Evolutionary conservation across 371 early-diverging fungal species (phyloP).

Genomic region (Thermomucor indicae-seudaticae): DNA sequence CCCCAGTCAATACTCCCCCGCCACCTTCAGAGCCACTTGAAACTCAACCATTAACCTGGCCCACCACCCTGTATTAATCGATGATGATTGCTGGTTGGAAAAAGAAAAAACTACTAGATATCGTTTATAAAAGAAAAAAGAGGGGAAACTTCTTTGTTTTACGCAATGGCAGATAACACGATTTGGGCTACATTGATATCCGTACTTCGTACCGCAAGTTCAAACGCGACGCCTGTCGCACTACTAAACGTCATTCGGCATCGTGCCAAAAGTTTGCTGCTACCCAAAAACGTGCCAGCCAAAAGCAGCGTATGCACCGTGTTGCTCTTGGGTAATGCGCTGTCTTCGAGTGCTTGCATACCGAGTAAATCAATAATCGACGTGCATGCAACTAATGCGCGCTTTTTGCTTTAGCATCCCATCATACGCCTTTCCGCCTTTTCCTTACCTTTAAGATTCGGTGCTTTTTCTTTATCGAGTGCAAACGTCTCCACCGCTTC

Average conservation of each 20-base stretch:
- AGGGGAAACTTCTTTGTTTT: too few species aligned
- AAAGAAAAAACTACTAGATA: too few species aligned
- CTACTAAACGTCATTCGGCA: conserved; percentile 87
- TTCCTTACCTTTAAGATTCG: conserved; percentile 56
- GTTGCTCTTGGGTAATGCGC: conserved; percentile 64
- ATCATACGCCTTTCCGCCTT: neutral
- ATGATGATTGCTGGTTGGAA: too few species aligned
- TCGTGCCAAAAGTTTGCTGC: conserved; percentile 67
- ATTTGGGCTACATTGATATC: conserved; percentile 65
- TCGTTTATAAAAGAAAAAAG: too few species aligned
- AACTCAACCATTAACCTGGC: too few species aligned
- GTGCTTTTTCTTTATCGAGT: conserved; percentile 64
- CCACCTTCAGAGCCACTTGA: too few species aligned
- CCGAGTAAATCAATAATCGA: conserved; percentile 75
- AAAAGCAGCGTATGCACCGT: conserved; percentile 84
- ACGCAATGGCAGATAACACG: conserved; percentile 73
- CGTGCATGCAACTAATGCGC: conserved; percentile 54
- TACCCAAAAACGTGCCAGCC: conserved; percentile 85
- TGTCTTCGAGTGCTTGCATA: conserved; percentile 79
- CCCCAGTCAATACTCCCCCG: too few species aligned
- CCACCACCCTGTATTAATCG: too few species aligned
- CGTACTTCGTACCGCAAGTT: conserved; percentile 80
- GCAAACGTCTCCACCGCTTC: conserved; percentile 87
- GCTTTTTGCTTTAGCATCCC: conserved; percentile 1
- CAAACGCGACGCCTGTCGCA: conserved; percentile 85